phyloP scores from a whole-genome alignment of 139 green algal species.

The Haematococcus lacustris region DNA sequence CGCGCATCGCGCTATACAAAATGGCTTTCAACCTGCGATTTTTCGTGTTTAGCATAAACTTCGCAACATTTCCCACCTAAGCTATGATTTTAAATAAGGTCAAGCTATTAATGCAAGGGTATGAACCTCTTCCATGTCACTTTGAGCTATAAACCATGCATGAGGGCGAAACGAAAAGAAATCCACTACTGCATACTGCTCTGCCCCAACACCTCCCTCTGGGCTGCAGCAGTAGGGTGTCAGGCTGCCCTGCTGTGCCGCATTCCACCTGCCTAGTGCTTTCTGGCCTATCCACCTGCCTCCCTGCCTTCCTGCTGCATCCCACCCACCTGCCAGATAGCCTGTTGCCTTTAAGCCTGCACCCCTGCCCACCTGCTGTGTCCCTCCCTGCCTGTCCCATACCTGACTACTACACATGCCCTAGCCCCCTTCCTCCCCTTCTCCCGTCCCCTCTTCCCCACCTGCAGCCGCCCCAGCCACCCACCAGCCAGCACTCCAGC shows the following conservation, averaged over 20 bases:
- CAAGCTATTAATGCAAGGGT: too few species aligned
- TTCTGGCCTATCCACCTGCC: neutral
- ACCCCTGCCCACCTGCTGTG: neutral
- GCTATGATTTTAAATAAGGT: too few species aligned
- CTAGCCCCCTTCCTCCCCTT: too few species aligned
- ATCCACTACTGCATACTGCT: neutral
- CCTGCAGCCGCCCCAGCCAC: neutral
- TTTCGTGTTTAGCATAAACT: too few species aligned
- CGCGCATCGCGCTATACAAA: too few species aligned
- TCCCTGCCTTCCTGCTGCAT: neutral
- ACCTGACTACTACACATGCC: neutral
- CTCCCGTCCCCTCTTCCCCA: too few species aligned
- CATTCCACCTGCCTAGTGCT: neutral
- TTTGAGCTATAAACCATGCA: too few species aligned
- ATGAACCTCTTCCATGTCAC: too few species aligned
- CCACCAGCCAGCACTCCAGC: conserved; percentile 36
- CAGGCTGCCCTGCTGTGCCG: neutral
- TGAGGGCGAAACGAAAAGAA: neutral
- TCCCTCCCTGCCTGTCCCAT: too few species aligned
- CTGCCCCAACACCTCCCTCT: neutral
- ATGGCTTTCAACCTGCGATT: too few species aligned
- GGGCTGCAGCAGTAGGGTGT: neutral
- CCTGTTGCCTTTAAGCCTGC: neutral
- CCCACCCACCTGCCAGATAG: neutral
- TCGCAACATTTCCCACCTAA: too few species aligned